These are phyloP conservation scores for apple (Malus domestica) DNA, from an alignment of 306 rosid species.

Conservation along the genomic window DNA sequence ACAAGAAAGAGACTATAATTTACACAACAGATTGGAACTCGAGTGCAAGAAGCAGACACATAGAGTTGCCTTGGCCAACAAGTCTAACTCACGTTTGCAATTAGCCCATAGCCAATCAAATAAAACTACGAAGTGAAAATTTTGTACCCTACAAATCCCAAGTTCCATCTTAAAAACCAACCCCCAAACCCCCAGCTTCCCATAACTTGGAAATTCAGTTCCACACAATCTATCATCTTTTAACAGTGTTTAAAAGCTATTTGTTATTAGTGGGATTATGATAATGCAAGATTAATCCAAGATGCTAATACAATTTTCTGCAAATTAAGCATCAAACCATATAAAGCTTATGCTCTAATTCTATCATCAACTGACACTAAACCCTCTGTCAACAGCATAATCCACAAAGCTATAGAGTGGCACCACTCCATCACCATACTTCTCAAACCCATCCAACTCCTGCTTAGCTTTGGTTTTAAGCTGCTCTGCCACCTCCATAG, in stretches of 20 bases:
- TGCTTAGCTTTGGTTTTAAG: slow-evolving; percentile 63
- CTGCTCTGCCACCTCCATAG: slow-evolving; percentile 67
- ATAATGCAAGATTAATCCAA: neutral
- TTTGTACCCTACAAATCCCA: neutral
- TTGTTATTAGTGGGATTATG: neutral
- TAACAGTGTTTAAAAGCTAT: neutral
- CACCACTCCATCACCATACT: slow-evolving; percentile 55
- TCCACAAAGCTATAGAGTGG: slow-evolving; percentile 94
- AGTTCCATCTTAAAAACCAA: neutral
- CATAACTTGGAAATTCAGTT: neutral
- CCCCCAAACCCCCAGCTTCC: neutral
- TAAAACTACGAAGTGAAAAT: neutral
- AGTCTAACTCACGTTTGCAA: neutral
- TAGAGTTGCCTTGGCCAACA: no score
- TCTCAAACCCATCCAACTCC: slow-evolving; percentile 77
- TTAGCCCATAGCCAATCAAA: neutral
- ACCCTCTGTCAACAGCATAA: slow-evolving; percentile 78
- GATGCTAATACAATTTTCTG: neutral
- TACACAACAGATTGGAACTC: no score
- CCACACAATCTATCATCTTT: neutral
- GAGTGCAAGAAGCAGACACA: no score
- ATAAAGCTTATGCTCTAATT: neutral
- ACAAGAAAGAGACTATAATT: no score
- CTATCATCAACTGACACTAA: slow-evolving; percentile 39
- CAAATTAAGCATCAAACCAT: neutral